These are phyloP conservation scores for Hypoxylon sp. DNA, from an alignment of 2,329 filamentous ascomycete species.

Conservation along the genomic window DNA sequence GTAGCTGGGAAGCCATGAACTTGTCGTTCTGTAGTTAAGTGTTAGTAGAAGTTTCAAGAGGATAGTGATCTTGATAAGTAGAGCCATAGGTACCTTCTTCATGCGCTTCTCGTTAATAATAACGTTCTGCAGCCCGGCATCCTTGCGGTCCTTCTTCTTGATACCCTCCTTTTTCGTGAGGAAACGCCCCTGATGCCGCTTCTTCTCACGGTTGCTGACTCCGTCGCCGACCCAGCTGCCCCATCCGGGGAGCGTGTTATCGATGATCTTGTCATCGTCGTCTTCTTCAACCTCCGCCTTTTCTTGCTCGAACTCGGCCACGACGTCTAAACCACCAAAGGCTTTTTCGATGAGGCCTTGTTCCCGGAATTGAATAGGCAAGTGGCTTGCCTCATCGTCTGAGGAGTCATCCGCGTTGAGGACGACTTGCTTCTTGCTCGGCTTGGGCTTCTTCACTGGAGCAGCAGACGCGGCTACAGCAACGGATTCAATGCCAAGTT, in stretches of 20 bases:
- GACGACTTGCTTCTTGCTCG: constrained; percentile 52
- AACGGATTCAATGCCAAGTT: constrained; percentile 52
- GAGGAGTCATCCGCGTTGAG: constrained; percentile 58
- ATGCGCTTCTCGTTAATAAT: constrained; percentile 93
- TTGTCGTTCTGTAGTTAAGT: constrained; percentile 76
- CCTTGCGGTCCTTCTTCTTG: constrained; percentile 82
- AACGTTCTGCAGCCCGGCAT: constrained; percentile 84
- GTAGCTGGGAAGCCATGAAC: constrained; percentile 86
- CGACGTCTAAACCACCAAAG: constrained; percentile 90
- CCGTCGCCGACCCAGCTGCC: constrained; percentile 92
- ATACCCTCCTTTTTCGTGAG: constrained; percentile 79
- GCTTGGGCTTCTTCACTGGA: constrained; percentile 47
- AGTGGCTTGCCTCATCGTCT: constrained; percentile 65
- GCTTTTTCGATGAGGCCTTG: constrained; percentile 82
- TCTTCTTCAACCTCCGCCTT: constrained; percentile 80
- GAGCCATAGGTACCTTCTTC: constrained; percentile 77
- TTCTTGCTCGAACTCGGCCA: constrained; percentile 83
- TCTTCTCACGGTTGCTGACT: constrained; percentile 78
- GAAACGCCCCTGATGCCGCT: constrained; percentile 73
- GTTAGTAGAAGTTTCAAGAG: constrained; percentile 42
- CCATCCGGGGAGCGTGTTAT: constrained; percentile 93
- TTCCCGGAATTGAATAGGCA: constrained; percentile 72
- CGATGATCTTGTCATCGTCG: constrained; percentile 86
- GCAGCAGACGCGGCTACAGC: constrained; percentile 45
- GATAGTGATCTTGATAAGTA: background rate